A percentile compares a stretch with the other conserved stretches of the same genome.
phyloP scores from a whole-genome alignment of 305 asterid genomes.

The Solanum hybrid region DNA sequence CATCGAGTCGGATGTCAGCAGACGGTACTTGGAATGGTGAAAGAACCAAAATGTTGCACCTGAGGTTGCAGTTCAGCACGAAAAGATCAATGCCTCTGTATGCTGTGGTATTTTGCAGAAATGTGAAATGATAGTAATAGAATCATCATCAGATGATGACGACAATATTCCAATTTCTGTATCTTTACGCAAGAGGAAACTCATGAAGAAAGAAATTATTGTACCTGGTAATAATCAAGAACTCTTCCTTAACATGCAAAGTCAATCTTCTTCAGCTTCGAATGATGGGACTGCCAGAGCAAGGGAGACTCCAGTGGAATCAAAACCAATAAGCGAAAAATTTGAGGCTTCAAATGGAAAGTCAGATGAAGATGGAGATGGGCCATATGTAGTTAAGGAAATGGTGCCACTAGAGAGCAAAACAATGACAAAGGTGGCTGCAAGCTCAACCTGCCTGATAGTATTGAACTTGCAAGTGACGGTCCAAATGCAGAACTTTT shows the following conservation, averaged over 20 bases:
- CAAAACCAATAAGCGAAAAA: background rate
- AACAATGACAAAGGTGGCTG: background rate
- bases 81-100: background rate
- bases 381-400: background rate
- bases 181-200: background rate
- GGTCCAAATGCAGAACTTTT: background rate
- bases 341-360: background rate
- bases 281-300: background rate
- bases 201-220: background rate
- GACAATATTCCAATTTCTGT: background rate
- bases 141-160: background rate
- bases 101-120: background rate
- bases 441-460: background rate
- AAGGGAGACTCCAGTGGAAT: background rate
- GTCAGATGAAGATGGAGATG: background rate
- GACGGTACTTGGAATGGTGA: constrained; percentile 29
- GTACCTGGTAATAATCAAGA: background rate
- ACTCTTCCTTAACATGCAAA: background rate
- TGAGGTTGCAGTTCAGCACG: background rate
- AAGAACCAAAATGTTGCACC: background rate
- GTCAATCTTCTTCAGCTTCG: background rate
- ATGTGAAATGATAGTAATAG: background rate
- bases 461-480: background rate
- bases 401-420: background rate
- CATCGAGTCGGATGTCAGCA: constrained; percentile 20